phyloP scores from a whole-genome alignment of 768 basidiomycete genomes.

The Mrakia gelida region DNA sequence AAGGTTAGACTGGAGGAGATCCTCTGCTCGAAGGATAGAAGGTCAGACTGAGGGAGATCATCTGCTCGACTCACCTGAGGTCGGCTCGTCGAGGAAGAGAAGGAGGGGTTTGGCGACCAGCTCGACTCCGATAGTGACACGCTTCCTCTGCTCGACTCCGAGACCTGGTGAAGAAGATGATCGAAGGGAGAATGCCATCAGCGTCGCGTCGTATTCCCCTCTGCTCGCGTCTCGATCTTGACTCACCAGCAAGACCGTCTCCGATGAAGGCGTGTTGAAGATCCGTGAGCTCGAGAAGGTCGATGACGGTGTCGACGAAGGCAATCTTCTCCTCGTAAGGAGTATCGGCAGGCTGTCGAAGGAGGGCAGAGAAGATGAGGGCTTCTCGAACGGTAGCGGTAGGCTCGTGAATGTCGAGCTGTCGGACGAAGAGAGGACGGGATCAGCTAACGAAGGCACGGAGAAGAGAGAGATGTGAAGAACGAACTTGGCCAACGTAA shows the following conservation, averaged over 20 bases:
- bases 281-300: constrained; percentile 8
- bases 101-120: constrained; percentile 48
- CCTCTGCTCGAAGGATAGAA: too few relatives aligned
- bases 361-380: constrained; percentile 46
- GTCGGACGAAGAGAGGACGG: not conserved
- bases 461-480: not conserved
- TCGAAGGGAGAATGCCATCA: not conserved
- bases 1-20: too few relatives aligned
- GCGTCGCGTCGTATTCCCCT: not conserved
- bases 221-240: not conserved
- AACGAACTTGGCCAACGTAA: not conserved
- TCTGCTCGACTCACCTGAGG: too few relatives aligned
- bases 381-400: constrained; percentile 49
- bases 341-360: constrained; percentile 46
- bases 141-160: constrained; percentile 38
- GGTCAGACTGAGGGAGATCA: too few relatives aligned
- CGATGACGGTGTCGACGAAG: constrained; percentile 45
- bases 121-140: constrained; percentile 46
- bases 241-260: not conserved
- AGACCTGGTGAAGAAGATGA: not conserved
- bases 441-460: not conserved
- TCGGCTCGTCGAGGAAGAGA: constrained; percentile 52
- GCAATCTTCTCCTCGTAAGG: constrained; percentile 44
- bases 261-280: not conserved
- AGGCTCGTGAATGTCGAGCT: constrained; percentile 11